Evolutionary conservation across 441 rosid genomes (phyloP), one percentile per base, ranked within the genome.

Genomic region (Manihot esculenta): DNA sequence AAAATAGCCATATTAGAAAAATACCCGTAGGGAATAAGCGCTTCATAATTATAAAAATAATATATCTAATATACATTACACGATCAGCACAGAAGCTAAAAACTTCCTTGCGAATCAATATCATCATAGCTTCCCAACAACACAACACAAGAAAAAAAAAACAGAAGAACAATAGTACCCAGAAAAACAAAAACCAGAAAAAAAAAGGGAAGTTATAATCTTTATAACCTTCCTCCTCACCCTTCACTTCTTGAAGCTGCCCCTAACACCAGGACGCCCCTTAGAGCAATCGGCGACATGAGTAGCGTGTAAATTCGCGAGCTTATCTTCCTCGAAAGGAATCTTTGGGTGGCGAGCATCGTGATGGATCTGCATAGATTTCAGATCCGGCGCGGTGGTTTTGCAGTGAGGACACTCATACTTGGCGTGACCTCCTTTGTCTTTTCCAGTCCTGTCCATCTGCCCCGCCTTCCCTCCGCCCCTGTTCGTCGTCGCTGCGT

Each of bases 361-460:
- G 71, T 92, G 99, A 70, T 95, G 98, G 79, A 92, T 92, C 89
- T 92, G 92, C 99, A 92, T 95, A 30, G 97, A 80, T 70, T 92
- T 95, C 26, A 88, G 1, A 75, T 92, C 97, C 0, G 97, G 98
- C 7, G 77, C 97, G 0, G 91, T 92, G 47, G 56, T 75, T 78
- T 89, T 95, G 85, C 99, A 95, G 82, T 74, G 92, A 10, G 98
- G 99, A 67, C 99, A 95, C 87, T 78, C 99, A 72, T 11, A 88
- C 78, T 95, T 93, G 14, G 99, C 97, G 80, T 95, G 99, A 0
- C 99, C 97, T 0, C 99, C 99, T 82, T 95, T 95, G 17, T 87
- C 98, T 47, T 62, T 51, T 1, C 97, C 98, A 2, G 90, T 70
- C 33, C 99, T 75, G 66, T 95, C 99, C 17, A 84, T 85, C 24